These are phyloP conservation scores for Amanita molliuscula DNA, from an alignment of 768 basidiomycete species.

Conservation along the genomic window DNA sequence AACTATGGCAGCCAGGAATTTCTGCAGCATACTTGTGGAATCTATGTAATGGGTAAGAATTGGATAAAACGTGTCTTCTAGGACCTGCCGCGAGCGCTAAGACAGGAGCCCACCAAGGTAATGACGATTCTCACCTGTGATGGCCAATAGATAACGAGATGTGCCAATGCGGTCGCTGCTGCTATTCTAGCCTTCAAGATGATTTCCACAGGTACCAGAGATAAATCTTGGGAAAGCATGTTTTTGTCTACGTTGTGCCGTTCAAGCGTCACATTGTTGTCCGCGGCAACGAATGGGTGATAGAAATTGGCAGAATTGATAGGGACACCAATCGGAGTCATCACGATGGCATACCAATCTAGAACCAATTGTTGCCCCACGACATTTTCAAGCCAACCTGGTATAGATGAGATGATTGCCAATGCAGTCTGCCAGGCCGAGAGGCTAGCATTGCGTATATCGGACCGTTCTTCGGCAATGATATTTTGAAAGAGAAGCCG, in stretches of 20 bases:
- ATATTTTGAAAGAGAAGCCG: slow-evolving; percentile 90
- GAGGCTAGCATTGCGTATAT: slow-evolving; percentile 69
- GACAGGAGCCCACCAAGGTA: slow-evolving; percentile 1
- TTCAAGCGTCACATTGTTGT: slow-evolving; percentile 41
- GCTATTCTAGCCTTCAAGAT: slow-evolving; percentile 74
- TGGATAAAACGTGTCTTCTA: slow-evolving; percentile 63
- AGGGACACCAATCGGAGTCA: slow-evolving; percentile 81
- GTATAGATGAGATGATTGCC: slow-evolving; percentile 33
- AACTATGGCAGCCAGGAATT: slow-evolving; percentile 75
- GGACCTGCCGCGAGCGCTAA: slow-evolving; percentile 14
- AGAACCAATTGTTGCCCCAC: slow-evolving; percentile 52
- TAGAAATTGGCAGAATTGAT: slow-evolving; percentile 67
- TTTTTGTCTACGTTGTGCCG: slow-evolving; percentile 95
- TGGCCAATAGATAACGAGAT: slow-evolving; percentile 61
- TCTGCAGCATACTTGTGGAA: slow-evolving; percentile 88
- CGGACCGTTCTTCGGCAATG: slow-evolving; percentile 79
- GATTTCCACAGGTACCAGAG: slow-evolving; percentile 66
- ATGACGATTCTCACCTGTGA: slow-evolving; percentile 29
- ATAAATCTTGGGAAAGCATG: slow-evolving; percentile 85
- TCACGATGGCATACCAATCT: slow-evolving; percentile 81
- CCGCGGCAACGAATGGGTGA: slow-evolving; percentile 39
- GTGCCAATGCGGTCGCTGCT: slow-evolving; percentile 68
- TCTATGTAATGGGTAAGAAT: slow-evolving; percentile 73
- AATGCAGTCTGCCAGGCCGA: slow-evolving; percentile 68
- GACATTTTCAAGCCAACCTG: slow-evolving; percentile 40